These are phyloP conservation scores for Fusarium xylarioides DNA, from an alignment of 2,329 filamentous ascomycete genomes.

Conservation along the genomic window DNA sequence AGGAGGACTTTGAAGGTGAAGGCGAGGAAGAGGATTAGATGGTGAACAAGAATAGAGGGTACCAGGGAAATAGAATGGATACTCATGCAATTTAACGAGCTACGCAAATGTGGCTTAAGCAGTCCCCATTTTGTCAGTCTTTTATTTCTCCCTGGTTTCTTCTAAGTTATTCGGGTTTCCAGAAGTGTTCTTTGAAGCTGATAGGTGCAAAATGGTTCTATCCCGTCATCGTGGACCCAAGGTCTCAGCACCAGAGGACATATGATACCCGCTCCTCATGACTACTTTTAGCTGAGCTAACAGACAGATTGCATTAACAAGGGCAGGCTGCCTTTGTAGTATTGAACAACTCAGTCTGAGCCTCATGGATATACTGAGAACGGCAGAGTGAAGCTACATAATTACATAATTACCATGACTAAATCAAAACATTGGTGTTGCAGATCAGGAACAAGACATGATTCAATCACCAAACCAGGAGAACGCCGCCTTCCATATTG, in stretches of 20 bases:
- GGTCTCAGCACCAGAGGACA: neutral
- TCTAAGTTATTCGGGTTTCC: neutral
- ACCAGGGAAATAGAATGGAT: neutral
- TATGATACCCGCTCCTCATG: neutral
- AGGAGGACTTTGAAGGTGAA: conserved; percentile 63
- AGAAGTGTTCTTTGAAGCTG: neutral
- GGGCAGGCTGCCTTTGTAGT: no score
- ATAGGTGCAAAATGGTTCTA: neutral
- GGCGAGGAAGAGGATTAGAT: conserved; percentile 51
- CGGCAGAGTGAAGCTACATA: neutral
- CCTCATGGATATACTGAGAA: neutral
- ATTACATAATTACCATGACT: neutral
- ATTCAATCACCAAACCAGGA: neutral
- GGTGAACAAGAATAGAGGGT: neutral
- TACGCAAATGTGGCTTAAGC: neutral
- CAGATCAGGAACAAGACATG: conserved; percentile 14
- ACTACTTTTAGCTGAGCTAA: neutral
- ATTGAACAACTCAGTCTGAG: neutral
- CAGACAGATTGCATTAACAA: neutral
- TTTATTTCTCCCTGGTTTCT: neutral
- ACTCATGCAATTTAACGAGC: neutral
- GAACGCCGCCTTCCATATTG: conserved; percentile 20
- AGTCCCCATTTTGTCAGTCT: neutral
- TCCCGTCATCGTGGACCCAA: neutral
- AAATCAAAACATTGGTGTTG: neutral